Evolutionary conservation across 345 rosid species (phyloP).

Genomic region (Cardiospermum halicacabum): DNA sequence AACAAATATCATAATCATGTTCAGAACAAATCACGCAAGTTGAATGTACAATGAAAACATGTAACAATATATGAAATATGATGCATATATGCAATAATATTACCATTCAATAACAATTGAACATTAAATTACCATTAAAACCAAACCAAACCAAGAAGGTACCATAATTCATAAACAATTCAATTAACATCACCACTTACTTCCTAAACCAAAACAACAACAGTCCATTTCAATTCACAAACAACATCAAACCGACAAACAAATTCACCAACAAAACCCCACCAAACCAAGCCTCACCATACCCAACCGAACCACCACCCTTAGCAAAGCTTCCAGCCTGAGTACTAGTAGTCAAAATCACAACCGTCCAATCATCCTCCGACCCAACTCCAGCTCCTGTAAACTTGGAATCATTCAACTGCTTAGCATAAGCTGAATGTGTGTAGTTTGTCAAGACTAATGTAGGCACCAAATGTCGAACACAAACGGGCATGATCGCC

Average conservation of each 20-base stretch:
- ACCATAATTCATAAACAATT: too few species aligned
- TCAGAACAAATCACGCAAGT: too few species aligned
- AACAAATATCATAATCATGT: too few species aligned
- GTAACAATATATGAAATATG: too few species aligned
- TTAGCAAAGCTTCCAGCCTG: constrained; percentile 40
- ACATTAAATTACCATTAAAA: too few species aligned
- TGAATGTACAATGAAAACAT: too few species aligned
- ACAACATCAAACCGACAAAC: constrained; percentile 8
- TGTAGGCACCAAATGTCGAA: constrained; percentile 50
- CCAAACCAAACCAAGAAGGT: too few species aligned
- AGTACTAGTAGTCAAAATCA: constrained; percentile 42
- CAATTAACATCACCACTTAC: too few species aligned
- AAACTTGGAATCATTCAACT: constrained; percentile 52
- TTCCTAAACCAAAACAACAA: not conserved
- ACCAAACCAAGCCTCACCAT: constrained; percentile 11
- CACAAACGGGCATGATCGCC: constrained; percentile 61
- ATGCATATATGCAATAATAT: too few species aligned
- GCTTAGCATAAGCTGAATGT: constrained; percentile 37
- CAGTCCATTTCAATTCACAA: not conserved
- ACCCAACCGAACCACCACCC: constrained; percentile 21
- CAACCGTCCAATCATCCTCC: constrained; percentile 77
- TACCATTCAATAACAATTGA: too few species aligned
- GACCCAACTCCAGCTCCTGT: constrained; percentile 63
- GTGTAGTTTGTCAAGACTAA: constrained; percentile 71
- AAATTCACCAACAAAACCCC: not conserved